These are phyloP conservation scores for Phytophthora tubulina DNA, from an alignment of 352 stramenopile species.

Conservation along the genomic window DNA sequence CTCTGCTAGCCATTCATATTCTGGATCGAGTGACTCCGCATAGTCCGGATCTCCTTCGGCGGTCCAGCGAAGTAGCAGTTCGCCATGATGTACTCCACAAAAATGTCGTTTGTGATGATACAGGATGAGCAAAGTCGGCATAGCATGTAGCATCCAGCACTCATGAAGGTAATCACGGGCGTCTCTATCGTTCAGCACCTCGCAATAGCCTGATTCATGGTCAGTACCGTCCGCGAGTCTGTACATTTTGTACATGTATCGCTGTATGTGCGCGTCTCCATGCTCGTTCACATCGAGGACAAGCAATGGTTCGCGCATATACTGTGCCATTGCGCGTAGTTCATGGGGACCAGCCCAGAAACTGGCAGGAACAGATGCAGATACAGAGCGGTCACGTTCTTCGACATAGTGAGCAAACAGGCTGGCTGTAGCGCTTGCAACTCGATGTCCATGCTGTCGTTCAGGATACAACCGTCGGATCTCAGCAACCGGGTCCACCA, in stretches of 20 bases:
- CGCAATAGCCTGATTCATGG: conserved; percentile 10
- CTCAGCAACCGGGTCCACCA: conserved; percentile 5
- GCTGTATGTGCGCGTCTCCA: conserved; percentile 13
- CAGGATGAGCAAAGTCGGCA: conserved; percentile 11
- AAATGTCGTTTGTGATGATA: conserved; percentile 6
- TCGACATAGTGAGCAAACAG: neutral
- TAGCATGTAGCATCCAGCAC: conserved; percentile 3
- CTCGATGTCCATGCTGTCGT: neutral
- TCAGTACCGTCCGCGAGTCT: neutral
- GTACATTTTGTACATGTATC: conserved; percentile 7
- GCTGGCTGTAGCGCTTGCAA: too few species aligned
- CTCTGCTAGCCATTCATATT: neutral
- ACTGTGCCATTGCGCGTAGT: conserved; percentile 17
- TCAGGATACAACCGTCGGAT: neutral
- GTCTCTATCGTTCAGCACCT: neutral
- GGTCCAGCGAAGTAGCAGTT: conserved; percentile 5
- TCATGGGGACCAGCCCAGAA: conserved; percentile 3
- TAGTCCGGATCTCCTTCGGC: conserved; percentile 11
- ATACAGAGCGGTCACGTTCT: neutral
- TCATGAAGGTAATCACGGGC: neutral
- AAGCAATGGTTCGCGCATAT: neutral
- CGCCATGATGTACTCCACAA: conserved; percentile 11
- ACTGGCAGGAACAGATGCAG: neutral
- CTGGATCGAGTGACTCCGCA: neutral
- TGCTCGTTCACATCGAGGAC: neutral